A percentile compares a stretch with the other conserved stretches of the same genome.
These are phyloP conservation scores for Ophiostoma perfectum DNA, from an alignment of 2,329 filamentous ascomycete genomes.

Conservation along the genomic window DNA sequence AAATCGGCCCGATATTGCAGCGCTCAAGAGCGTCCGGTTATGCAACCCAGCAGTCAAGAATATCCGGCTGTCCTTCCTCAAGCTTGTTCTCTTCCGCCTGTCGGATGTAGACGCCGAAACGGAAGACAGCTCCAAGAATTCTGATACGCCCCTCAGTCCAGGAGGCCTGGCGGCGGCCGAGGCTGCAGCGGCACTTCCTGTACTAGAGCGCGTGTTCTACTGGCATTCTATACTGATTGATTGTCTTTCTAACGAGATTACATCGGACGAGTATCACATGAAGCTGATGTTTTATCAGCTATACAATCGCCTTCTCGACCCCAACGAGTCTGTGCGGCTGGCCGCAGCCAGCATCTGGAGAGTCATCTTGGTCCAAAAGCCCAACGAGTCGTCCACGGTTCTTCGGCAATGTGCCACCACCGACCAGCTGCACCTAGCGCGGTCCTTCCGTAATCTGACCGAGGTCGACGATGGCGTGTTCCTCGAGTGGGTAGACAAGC, in stretches of 20 bases:
- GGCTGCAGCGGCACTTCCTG: slow-evolving; percentile 59
- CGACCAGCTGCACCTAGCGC: slow-evolving; percentile 63
- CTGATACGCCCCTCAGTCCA: neutral
- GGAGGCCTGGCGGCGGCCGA: neutral
- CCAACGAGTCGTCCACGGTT: slow-evolving; percentile 68
- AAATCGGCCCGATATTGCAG: slow-evolving; percentile 74
- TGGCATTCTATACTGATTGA: slow-evolving; percentile 91
- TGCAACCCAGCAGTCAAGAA: slow-evolving; percentile 76
- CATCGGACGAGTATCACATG: slow-evolving; percentile 71
- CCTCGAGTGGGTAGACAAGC: slow-evolving; percentile 78
- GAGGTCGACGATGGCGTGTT: slow-evolving; percentile 88
- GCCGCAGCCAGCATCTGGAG: slow-evolving; percentile 81
- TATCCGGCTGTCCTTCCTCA: slow-evolving; percentile 71
- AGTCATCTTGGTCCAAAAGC: slow-evolving; percentile 91
- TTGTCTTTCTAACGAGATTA: slow-evolving; percentile 56
- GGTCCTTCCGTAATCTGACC: slow-evolving; percentile 76
- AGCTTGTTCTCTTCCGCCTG: slow-evolving; percentile 71
- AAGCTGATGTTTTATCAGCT: slow-evolving; percentile 87
- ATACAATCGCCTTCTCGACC: slow-evolving; percentile 79
- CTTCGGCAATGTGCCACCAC: slow-evolving; percentile 65
- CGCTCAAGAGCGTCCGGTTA: slow-evolving; percentile 80
- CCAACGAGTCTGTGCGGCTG: slow-evolving; percentile 57
- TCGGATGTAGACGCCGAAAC: slow-evolving; percentile 69
- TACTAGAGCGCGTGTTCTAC: slow-evolving; percentile 82
- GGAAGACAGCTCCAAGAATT: neutral